phyloP scores from a whole-genome alignment of 1,139 yeast species.

The Taiozyma sp. region DNA sequence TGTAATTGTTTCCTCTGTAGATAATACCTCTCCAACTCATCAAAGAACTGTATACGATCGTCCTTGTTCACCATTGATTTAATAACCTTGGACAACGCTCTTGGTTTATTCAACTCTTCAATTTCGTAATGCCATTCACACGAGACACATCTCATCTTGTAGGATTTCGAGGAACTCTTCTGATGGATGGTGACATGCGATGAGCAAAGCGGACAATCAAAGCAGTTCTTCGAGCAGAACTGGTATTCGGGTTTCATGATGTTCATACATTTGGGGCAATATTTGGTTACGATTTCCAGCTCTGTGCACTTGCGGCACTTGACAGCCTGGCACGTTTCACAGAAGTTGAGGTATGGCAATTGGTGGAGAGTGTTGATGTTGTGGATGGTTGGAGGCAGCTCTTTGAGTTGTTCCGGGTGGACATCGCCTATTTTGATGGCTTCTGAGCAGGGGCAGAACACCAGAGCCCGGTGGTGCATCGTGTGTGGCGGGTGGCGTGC shows the following conservation, averaged over 20 bases:
- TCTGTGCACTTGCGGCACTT: constrained; percentile 24
- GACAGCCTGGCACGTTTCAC: constrained; percentile 20
- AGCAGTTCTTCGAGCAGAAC: constrained; percentile 21
- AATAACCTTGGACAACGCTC: constrained; percentile 24
- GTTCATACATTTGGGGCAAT: constrained; percentile 22
- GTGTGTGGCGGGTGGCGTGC: neutral
- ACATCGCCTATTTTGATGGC: constrained; percentile 6
- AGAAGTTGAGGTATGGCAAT: constrained; percentile 16
- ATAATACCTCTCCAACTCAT: constrained; percentile 16
- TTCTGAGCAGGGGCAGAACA: constrained; percentile 22
- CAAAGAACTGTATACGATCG: constrained; percentile 5
- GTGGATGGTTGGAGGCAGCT: constrained; percentile 16
- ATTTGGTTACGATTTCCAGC: constrained; percentile 19
- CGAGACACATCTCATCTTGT: constrained; percentile 24
- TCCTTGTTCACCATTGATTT: constrained; percentile 6
- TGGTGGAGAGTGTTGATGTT: constrained; percentile 16
- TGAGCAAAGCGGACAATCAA: constrained; percentile 22
- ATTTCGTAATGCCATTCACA: constrained; percentile 27
- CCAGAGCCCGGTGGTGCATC: neutral
- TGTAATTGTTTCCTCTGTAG: constrained; percentile 13
- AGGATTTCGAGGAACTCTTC: neutral
- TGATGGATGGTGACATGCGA: constrained; percentile 10
- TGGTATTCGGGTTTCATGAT: constrained; percentile 20
- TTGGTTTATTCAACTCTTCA: constrained; percentile 25
- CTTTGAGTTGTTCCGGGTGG: constrained; percentile 2